Evolutionary conservation across 139 green algal species (phyloP).

Genomic region (Chlorella sp.): DNA sequence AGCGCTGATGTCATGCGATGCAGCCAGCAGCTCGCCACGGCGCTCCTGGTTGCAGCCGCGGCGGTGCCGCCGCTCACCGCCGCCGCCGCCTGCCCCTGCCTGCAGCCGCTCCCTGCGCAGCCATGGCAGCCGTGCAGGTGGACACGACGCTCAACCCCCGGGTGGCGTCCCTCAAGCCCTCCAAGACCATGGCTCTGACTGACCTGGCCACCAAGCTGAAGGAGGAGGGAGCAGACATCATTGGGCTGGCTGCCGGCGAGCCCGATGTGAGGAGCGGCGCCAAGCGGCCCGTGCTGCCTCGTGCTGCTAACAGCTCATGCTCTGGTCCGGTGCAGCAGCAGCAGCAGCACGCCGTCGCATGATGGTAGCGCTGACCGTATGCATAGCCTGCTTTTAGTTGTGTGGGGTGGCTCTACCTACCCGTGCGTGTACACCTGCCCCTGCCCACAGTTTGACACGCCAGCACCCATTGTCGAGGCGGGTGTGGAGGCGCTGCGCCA

Average conservation of each 20-base stretch:
- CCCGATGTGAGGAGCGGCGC: conserved; percentile 67
- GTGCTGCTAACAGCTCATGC: not conserved
- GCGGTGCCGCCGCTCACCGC: not conserved
- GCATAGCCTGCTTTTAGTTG: too few species aligned
- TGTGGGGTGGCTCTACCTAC: too few species aligned
- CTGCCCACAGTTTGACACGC: conserved; percentile 89
- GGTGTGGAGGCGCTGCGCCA: conserved; percentile 81
- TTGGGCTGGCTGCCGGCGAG: conserved; percentile 94
- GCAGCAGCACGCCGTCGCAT: too few species aligned
- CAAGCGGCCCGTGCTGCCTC: not conserved
- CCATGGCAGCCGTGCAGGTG: conserved; percentile 8
- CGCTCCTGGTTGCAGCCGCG: too few species aligned
- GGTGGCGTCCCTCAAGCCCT: conserved; percentile 81
- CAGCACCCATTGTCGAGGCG: conserved; percentile 78
- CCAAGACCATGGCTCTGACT: conserved; percentile 95
- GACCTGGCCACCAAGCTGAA: conserved; percentile 85
- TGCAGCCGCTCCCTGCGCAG: not conserved
- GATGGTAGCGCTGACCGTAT: too few species aligned
- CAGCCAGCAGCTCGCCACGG: not conserved
- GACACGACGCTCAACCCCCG: conserved; percentile 73
- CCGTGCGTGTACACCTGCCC: too few species aligned
- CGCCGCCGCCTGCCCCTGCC: not conserved
- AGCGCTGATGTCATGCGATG: not conserved
- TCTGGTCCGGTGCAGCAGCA: too few species aligned
- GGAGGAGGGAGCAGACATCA: conserved; percentile 87